These are phyloP conservation scores for Aspergillus sp. DNA, from an alignment of 2,329 filamentous ascomycete species.

Conservation along the genomic window DNA sequence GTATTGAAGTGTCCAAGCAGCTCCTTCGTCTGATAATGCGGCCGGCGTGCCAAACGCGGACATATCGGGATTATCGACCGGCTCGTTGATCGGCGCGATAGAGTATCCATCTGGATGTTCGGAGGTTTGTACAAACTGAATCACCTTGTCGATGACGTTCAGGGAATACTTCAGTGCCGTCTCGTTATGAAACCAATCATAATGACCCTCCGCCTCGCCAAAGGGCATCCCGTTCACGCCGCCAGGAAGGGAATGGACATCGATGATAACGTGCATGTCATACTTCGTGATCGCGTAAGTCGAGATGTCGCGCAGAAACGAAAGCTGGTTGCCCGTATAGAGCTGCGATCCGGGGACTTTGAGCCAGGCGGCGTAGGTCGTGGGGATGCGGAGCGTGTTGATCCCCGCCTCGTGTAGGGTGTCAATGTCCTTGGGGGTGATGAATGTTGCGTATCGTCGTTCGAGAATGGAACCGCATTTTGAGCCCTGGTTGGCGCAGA, in stretches of 20 bases:
- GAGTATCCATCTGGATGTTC: slow-evolving; percentile 20
- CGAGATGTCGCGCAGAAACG: slow-evolving; percentile 19
- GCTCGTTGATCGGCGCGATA: slow-evolving; percentile 29
- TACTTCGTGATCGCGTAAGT: slow-evolving; percentile 23
- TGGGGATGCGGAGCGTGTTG: slow-evolving; percentile 17
- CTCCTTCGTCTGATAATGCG: slow-evolving; percentile 22
- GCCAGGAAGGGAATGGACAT: slow-evolving; percentile 27
- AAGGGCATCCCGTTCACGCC: slow-evolving; percentile 26
- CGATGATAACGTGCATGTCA: slow-evolving; percentile 27
- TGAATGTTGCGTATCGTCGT: slow-evolving; percentile 17
- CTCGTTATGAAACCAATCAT: slow-evolving; percentile 27
- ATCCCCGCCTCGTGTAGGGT: slow-evolving; percentile 11
- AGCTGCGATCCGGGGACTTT: slow-evolving; percentile 25
- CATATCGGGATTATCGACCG: slow-evolving; percentile 24
- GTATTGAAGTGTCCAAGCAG: slow-evolving; percentile 23
- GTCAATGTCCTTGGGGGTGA: slow-evolving; percentile 15
- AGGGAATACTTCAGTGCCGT: slow-evolving; percentile 24
- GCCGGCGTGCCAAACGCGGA: slow-evolving; percentile 23
- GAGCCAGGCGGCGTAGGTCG: slow-evolving; percentile 21
- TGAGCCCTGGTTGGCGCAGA: slow-evolving; percentile 12
- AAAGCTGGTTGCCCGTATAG: slow-evolving; percentile 24
- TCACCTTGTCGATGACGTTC: slow-evolving; percentile 18
- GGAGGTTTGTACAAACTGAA: slow-evolving; percentile 22
- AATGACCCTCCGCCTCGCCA: slow-evolving; percentile 24
- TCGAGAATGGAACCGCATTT: slow-evolving; percentile 15